Evolutionary conservation across 1,139 yeast species (phyloP), one percentile per base, ranked within the genome.

Genomic region (Cylindricascospora bacillispora): DNA sequence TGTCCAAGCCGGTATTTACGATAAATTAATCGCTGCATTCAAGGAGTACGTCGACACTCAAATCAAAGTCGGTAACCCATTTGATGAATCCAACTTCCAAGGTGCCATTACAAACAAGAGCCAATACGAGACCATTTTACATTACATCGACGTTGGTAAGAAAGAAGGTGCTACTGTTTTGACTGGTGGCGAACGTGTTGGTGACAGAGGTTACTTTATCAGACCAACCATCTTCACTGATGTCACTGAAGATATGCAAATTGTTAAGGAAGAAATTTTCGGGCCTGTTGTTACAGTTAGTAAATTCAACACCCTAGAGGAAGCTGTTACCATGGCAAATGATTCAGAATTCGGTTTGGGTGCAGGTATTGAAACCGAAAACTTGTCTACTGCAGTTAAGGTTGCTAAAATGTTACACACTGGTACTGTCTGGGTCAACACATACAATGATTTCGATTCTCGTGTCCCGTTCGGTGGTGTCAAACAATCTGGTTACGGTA

Each of bases 401-500:
- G 79, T 76, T 38, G 61, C 85, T 30, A 67, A 68, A 56, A 62
- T 65, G 56, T 54, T 77, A 38, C 69, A 69, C 47, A 71, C 83
- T 31, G 86, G 86, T 58, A 71, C 82, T 33, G 67, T 77, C 42
- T 77, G 85, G 85, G 66, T 75, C 51, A 82, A 82, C 42, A 63
- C 82, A 35, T 76, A 75, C 60, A 76, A 76, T 51, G 83, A 75
- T 51, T 74, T 76, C 65, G 72, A 76, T 56, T 68, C 65, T 35
- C 63, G 66, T 55, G 78, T 75, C 52, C 85, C 86, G 56, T 77
- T 77, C 51, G 86, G 86, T 53, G 86, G 86, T 44, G 74, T 60
- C 63, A 74, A 74, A 53, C 73, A 74, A 59, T 72, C 80, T 38
- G 86, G 86, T 52, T 68, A 75, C 55, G 86, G 86, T 50, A 73